A percentile compares a stretch with the other conserved stretches of the same genome.
These are phyloP conservation scores for Beauveria rudraprayagi DNA, from an alignment of 2,329 filamentous ascomycete species.

Conservation along the genomic window DNA sequence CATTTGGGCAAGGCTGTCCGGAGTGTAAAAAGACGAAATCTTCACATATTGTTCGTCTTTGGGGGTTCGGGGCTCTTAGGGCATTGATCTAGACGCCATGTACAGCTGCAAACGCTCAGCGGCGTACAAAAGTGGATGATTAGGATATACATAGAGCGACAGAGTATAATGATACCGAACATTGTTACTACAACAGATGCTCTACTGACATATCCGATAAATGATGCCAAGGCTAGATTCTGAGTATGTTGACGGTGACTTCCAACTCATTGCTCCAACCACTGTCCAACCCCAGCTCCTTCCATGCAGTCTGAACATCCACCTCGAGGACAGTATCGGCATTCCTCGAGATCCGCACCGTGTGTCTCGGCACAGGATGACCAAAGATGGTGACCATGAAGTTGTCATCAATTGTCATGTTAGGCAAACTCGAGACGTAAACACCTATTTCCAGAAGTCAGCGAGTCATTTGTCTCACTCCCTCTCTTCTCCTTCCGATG, in stretches of 20 bases:
- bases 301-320: slow-evolving; percentile 71
- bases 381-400: slow-evolving; percentile 71
- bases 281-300: slow-evolving; percentile 57
- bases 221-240: not conserved
- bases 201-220: not conserved
- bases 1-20: not conserved
- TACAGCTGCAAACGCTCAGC: not conserved
- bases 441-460: slow-evolving; percentile 39
- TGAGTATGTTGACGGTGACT: slow-evolving; percentile 43
- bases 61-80: not conserved
- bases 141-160: not conserved
- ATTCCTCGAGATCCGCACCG: slow-evolving; percentile 50
- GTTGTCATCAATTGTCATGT: slow-evolving; percentile 51
- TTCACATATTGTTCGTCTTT: not conserved
- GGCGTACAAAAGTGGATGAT: not conserved
- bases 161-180: not conserved
- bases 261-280: slow-evolving; percentile 77
- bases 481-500: not conserved
- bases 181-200: not conserved
- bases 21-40: not conserved
- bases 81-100: not conserved
- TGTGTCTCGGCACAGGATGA: slow-evolving; percentile 57
- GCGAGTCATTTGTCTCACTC: not conserved
- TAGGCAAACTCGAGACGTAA: slow-evolving; percentile 63
- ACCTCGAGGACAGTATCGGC: slow-evolving; percentile 61